Percentiles rank a stretch among this genome's conserved stretches.
Conservation (phyloP, 257 asterid genomes). For the Nicotiana undulata region DNA sequence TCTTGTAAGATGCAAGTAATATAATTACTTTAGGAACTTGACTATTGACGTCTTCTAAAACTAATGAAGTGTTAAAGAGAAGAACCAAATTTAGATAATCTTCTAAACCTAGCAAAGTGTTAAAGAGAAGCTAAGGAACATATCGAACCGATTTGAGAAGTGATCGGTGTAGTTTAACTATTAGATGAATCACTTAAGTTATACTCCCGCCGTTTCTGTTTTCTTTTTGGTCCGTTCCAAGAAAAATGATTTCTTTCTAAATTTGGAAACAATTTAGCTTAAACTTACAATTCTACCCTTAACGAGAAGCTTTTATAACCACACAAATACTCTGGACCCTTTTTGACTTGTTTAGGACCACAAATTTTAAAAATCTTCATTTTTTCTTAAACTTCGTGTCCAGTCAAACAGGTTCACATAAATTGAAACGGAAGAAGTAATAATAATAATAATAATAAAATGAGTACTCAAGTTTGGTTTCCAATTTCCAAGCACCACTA, state of each 20-base stretch:
- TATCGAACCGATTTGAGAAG: not conserved
- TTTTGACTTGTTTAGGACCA: no score
- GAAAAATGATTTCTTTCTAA: no score
- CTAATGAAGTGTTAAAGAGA: not conserved
- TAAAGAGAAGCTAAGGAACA: not conserved
- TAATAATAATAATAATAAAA: not conserved
- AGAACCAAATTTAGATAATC: not conserved
- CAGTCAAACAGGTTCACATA: no score
- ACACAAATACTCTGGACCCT: no score
- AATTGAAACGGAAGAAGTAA: no score
- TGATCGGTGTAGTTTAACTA: not conserved
- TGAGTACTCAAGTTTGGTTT: not conserved
- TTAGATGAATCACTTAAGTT: not conserved
- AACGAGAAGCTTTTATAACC: no score
- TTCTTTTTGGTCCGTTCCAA: no score
- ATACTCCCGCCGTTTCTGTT: no score
- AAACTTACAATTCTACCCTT: no score
- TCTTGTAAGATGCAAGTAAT: not conserved
- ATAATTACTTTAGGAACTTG: not conserved
- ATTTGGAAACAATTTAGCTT: not conserved
- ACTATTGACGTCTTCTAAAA: not conserved
- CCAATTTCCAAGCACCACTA: not conserved
- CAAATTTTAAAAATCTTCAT: no score
- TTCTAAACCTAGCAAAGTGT: not conserved
- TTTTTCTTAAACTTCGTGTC: no score